phyloP scores from a whole-genome alignment of 2,329 filamentous ascomycete species.

The Fusarium sp. region DNA sequence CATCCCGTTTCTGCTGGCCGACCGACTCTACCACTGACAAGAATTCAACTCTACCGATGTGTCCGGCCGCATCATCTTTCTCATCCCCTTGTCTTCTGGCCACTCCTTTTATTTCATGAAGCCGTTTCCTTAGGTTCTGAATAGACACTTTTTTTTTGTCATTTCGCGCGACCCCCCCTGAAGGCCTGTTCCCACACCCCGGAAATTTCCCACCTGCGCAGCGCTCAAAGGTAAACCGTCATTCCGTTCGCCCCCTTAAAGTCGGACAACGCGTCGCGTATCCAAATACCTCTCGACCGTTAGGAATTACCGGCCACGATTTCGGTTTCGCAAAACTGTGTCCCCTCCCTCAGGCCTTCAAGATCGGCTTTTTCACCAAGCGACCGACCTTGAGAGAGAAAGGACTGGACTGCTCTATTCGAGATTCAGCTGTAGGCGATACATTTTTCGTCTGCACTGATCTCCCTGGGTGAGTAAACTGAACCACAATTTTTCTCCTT shows the following conservation, averaged over 20 bases:
- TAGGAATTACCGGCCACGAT: slow-evolving; percentile 35
- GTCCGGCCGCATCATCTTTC: slow-evolving; percentile 50
- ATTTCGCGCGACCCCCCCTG: slow-evolving; percentile 43
- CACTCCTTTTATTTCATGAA: slow-evolving; percentile 51
- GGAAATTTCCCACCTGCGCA: slow-evolving; percentile 45
- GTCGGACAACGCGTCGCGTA: slow-evolving; percentile 55
- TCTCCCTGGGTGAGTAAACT: slow-evolving; percentile 65
- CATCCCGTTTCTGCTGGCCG: slow-evolving; percentile 29
- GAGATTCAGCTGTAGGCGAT: slow-evolving; percentile 75
- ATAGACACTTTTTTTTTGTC: slow-evolving; percentile 36
- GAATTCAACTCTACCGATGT: slow-evolving; percentile 49
- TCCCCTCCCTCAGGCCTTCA: slow-evolving; percentile 40
- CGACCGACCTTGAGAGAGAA: slow-evolving; percentile 50
- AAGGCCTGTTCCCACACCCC: slow-evolving; percentile 45
- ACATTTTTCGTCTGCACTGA: slow-evolving; percentile 72
- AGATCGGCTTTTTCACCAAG: slow-evolving; percentile 46
- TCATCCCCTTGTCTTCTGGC: slow-evolving; percentile 40
- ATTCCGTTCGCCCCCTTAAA: slow-evolving; percentile 49
- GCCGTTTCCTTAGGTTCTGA: slow-evolving; percentile 43
- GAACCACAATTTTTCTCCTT: slow-evolving; percentile 16
- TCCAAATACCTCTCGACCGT: slow-evolving; percentile 35
- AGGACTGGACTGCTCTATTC: slow-evolving; percentile 43
- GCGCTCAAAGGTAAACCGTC: slow-evolving; percentile 39
- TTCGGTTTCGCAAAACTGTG: slow-evolving; percentile 38
- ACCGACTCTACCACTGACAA: slow-evolving; percentile 32